Evolutionary conservation across 202 grass and related monocot species (phyloP).

Genomic region (Zizania palustris): DNA sequence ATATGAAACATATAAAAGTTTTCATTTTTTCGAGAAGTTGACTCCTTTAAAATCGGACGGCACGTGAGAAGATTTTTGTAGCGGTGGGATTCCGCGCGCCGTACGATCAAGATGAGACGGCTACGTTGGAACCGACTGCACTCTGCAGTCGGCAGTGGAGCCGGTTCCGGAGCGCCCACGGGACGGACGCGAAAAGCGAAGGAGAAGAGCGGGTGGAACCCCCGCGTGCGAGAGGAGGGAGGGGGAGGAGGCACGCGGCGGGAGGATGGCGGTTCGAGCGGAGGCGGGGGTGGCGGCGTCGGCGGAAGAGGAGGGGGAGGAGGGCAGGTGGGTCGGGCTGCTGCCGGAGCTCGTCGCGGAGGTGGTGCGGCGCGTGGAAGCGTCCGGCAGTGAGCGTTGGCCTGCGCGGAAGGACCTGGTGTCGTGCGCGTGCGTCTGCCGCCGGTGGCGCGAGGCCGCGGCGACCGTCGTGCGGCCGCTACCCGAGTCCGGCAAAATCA

Average conservation of each 20-base stretch:
- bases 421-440: constrained; percentile 65
- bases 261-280: not conserved
- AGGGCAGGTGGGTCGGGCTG: constrained; percentile 56
- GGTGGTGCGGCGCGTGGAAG: constrained; percentile 67
- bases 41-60: too few species aligned
- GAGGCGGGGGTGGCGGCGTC: constrained; percentile 4
- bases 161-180: too few species aligned
- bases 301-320: constrained; percentile 5
- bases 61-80: too few species aligned
- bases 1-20: too few species aligned
- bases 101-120: too few species aligned
- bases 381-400: constrained; percentile 53
- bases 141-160: too few species aligned
- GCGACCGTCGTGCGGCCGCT: constrained; percentile 43
- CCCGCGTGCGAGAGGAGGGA: not conserved
- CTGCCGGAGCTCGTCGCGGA: constrained; percentile 64
- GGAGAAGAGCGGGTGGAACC: not conserved
- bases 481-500: constrained; percentile 53
- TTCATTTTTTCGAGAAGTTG: too few species aligned
- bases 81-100: too few species aligned
- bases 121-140: too few species aligned
- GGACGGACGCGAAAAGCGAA: not conserved
- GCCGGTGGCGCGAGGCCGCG: constrained; percentile 55
- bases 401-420: constrained; percentile 61
- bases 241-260: not conserved